Evolutionary conservation across 2,329 filamentous ascomycete species (phyloP).

Genomic region (Pezicula rhizophila): DNA sequence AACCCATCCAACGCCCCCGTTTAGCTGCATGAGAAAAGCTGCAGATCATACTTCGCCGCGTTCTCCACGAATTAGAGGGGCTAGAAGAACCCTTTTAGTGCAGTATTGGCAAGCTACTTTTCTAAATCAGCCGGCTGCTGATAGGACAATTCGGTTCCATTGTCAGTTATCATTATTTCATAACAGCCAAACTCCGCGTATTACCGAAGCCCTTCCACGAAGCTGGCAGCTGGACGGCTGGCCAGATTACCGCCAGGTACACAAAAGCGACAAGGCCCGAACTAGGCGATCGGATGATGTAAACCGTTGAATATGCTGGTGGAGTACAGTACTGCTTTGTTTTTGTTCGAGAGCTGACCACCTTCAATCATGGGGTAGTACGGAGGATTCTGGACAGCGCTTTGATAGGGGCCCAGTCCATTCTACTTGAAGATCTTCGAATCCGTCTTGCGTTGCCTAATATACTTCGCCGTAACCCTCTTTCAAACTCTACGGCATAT

Average conservation of each 20-base stretch:
- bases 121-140: background rate
- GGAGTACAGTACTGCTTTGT: too few relatives aligned
- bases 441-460: conserved; percentile 20
- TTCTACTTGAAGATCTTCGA: conserved; percentile 1
- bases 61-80: conserved; percentile 12
- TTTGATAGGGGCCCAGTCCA: background rate
- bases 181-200: too few relatives aligned
- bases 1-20: conserved; percentile 1
- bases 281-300: too few relatives aligned
- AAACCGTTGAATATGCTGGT: too few relatives aligned
- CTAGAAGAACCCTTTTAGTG: background rate
- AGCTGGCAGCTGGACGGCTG: too few relatives aligned
- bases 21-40: conserved; percentile 3
- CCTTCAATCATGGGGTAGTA: too few relatives aligned
- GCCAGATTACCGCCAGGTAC: too few relatives aligned
- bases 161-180: background rate
- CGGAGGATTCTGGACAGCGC: background rate
- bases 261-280: too few relatives aligned
- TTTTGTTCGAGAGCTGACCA: too few relatives aligned
- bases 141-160: conserved; percentile 13
- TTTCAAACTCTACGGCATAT: conserved; percentile 38
- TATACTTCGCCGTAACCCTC: conserved; percentile 28
- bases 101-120: background rate
- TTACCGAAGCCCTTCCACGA: background rate
- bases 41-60: conserved; percentile 12